These are phyloP conservation scores for Penicillium brevicompactum DNA, from an alignment of 2,329 filamentous ascomycete species.

Conservation along the genomic window DNA sequence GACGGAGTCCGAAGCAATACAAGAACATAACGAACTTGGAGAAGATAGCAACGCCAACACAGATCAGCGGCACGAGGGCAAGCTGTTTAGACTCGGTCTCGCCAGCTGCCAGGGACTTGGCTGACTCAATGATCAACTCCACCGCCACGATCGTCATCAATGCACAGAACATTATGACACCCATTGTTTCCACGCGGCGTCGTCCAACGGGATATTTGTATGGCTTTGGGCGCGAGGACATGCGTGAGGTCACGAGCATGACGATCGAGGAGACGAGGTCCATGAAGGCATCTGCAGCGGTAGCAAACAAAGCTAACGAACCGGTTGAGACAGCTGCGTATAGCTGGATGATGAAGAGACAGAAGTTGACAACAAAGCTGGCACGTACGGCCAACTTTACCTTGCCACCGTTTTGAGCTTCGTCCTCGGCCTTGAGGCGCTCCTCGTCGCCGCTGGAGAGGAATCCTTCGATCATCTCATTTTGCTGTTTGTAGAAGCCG, in stretches of 20 bases:
- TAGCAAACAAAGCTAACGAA: conserved; percentile 10
- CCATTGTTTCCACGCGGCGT: conserved; percentile 13
- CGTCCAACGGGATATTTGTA: conserved; percentile 15
- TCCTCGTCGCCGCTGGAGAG: conserved; percentile 11
- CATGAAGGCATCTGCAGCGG: conserved; percentile 14
- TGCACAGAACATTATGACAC: conserved; percentile 12
- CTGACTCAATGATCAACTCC: conserved; percentile 10
- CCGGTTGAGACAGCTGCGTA: conserved; percentile 9
- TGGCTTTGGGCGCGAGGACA: conserved; percentile 13
- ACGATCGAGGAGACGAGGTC: conserved; percentile 13
- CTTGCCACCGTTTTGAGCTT: conserved; percentile 11
- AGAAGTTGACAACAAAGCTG: conserved; percentile 14
- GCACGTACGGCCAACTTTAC: conserved; percentile 13
- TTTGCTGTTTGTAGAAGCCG: conserved; percentile 13
- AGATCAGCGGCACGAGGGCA: conserved; percentile 7
- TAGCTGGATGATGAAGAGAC: conserved; percentile 12
- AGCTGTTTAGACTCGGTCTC: conserved; percentile 5
- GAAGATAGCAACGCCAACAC: conserved; percentile 12
- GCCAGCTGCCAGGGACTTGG: conserved; percentile 3
- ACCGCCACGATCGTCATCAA: conserved; percentile 6
- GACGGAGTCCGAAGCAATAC: conserved; percentile 9
- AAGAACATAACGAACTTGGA: conserved; percentile 10
- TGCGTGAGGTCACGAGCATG: conserved; percentile 12
- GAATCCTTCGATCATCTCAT: conserved; percentile 12
- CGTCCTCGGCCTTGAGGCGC: conserved; percentile 9